A percentile compares a stretch with the other conserved stretches of the same genome.
Evolutionary conservation across 805 yeast genomes (phyloP).

Genomic region (Priceomyces fermenticarens): DNA sequence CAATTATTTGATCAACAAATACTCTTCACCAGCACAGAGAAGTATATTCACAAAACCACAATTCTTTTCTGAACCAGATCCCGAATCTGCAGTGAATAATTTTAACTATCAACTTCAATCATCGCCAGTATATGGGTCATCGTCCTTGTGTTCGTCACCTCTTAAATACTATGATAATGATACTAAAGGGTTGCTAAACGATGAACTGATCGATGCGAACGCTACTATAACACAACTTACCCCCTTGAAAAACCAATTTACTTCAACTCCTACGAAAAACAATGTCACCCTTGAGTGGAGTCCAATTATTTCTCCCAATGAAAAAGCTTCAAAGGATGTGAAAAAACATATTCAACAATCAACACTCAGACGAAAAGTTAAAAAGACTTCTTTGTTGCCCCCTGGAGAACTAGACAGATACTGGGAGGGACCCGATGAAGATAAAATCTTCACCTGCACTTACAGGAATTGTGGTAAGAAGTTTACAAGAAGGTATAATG

Average conservation of each 20-base stretch:
- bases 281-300: conserved; percentile 41
- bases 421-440: conserved; percentile 74
- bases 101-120: conserved; percentile 13
- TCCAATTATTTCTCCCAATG: conserved; percentile 40
- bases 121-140: conserved; percentile 19
- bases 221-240: conserved; percentile 40
- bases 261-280: conserved; percentile 34
- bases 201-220: conserved; percentile 37
- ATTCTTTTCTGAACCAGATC: conserved; percentile 33
- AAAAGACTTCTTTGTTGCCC: conserved; percentile 69
- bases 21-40: conserved; percentile 24
- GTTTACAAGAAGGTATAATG: conserved; percentile 86
- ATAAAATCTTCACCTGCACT: conserved; percentile 70
- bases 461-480: conserved; percentile 76
- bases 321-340: conserved; percentile 20
- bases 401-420: conserved; percentile 86
- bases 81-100: conserved; percentile 1
- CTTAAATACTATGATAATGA: conserved; percentile 21
- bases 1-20: conserved; percentile 7
- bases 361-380: conserved; percentile 47
- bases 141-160: conserved; percentile 31
- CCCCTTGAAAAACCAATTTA: conserved; percentile 32
- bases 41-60: conserved; percentile 36
- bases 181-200: conserved; percentile 15
- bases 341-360: conserved; percentile 36